A percentile compares a stretch with the other conserved stretches of the same genome.
Evolutionary conservation across 768 basidiomycete species (phyloP).

Genomic region (Calvatia gigantea): DNA sequence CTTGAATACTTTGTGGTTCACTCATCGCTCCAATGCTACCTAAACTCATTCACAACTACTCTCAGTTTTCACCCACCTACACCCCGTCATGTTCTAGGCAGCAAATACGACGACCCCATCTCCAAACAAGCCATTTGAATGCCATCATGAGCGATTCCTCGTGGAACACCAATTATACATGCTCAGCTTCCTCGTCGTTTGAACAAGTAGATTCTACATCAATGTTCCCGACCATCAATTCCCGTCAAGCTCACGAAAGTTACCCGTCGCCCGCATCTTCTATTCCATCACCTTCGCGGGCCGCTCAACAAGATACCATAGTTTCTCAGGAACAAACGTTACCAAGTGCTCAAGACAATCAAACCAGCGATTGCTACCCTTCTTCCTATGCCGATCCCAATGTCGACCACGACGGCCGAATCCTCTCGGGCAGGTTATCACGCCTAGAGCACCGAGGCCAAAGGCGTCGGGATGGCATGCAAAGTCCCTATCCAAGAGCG

Average conservation of each 20-base stretch:
- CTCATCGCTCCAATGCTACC: constrained; percentile 8
- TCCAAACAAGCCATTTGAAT: constrained; percentile 10
- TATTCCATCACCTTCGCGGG: constrained; percentile 11
- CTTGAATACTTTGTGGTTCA: not conserved
- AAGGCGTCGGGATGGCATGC: constrained; percentile 6
- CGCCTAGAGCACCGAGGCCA: constrained; percentile 11
- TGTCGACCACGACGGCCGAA: constrained; percentile 5
- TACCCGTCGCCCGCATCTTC: constrained; percentile 13
- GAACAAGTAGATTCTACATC: constrained; percentile 10
- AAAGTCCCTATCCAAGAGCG: constrained; percentile 9
- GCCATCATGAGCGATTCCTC: constrained; percentile 12
- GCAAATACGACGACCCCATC: constrained; percentile 11
- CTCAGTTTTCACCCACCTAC: constrained; percentile 5
- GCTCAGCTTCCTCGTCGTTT: constrained; percentile 6
- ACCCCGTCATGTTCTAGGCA: constrained; percentile 12
- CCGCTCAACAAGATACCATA: constrained; percentile 7
- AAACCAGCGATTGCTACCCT: constrained; percentile 9
- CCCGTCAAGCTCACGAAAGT: constrained; percentile 12
- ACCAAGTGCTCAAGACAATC: constrained; percentile 4
- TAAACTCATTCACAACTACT: constrained; percentile 11
- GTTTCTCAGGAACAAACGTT: constrained; percentile 4
- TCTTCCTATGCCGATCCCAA: constrained; percentile 9
- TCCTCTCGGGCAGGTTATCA: constrained; percentile 9
- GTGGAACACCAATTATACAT: constrained; percentile 10
- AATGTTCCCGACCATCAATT: constrained; percentile 9